Conservation (phyloP, 1,284 basidiomycete species). For the Macrocystidia cucumis region DNA sequence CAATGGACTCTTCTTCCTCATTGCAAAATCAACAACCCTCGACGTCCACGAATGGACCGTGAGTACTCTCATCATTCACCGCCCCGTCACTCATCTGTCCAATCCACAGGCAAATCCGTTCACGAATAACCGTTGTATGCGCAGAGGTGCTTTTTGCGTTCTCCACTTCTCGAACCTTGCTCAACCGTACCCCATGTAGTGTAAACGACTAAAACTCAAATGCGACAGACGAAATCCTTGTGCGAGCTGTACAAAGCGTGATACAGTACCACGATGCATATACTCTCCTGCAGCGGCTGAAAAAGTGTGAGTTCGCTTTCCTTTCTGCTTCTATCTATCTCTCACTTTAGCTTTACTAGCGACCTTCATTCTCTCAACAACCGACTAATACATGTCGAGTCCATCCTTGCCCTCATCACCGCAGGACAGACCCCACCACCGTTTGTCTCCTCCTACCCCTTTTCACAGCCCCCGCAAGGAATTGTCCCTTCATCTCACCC, state of each 20-base stretch:
- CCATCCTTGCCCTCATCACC: slow-evolving; percentile 39
- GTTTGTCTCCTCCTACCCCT: slow-evolving; percentile 26
- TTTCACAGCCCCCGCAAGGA: slow-evolving; percentile 10
- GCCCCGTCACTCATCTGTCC: slow-evolving; percentile 8
- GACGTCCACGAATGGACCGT: slow-evolving; percentile 17
- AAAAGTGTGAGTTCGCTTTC: slow-evolving; percentile 63
- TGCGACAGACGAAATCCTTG: slow-evolving; percentile 73
- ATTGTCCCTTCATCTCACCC: slow-evolving; percentile 8
- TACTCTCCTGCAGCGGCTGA: slow-evolving; percentile 76
- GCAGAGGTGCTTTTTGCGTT: slow-evolving; percentile 50
- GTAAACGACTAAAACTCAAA: slow-evolving; percentile 76
- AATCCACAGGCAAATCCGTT: slow-evolving; percentile 63
- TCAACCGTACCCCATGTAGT: slow-evolving; percentile 32
- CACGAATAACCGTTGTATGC: slow-evolving; percentile 74
- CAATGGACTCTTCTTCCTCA: slow-evolving; percentile 8
- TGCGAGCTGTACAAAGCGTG: slow-evolving; percentile 68
- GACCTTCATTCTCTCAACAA: slow-evolving; percentile 78
- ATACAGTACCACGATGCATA: slow-evolving; percentile 62
- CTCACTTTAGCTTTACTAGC: slow-evolving; percentile 24
- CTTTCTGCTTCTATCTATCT: slow-evolving; percentile 5
- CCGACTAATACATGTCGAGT: slow-evolving; percentile 55
- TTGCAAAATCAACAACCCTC: slow-evolving; percentile 7
- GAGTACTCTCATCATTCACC: slow-evolving; percentile 10
- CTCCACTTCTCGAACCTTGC: slow-evolving; percentile 5
- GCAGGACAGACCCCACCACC: slow-evolving; percentile 29